A percentile compares a stretch with the other conserved stretches of the same genome.
Conservation (phyloP, 2,329 filamentous ascomycete genomes). For the Mycosphaerelloides madeirae region DNA sequence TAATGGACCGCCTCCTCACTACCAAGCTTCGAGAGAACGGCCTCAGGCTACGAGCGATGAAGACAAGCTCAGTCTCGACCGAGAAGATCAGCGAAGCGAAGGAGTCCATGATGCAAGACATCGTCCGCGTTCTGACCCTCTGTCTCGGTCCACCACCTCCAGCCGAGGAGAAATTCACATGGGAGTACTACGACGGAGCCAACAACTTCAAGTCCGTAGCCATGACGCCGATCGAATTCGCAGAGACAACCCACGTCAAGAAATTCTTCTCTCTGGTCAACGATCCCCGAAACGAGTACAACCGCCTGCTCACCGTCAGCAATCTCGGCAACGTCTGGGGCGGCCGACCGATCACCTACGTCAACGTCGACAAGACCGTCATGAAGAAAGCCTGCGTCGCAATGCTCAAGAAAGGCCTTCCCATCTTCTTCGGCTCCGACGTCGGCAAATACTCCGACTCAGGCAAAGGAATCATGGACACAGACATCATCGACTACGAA, state of each 20-base stretch:
- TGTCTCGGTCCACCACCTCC: conserved; percentile 74
- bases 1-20: conserved; percentile 70
- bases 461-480: conserved; percentile 71
- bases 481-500: conserved; percentile 69
- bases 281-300: conserved; percentile 73
- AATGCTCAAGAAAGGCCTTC: conserved; percentile 73
- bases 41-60: conserved; percentile 61
- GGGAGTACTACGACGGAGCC: conserved; percentile 71
- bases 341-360: conserved; percentile 69
- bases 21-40: conserved; percentile 85
- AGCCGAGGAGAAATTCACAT: conserved; percentile 65
- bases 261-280: conserved; percentile 77
- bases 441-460: conserved; percentile 76
- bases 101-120: conserved; percentile 70
- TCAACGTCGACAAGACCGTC: conserved; percentile 70
- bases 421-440: conserved; percentile 85
- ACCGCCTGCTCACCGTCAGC: conserved; percentile 68
- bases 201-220: conserved; percentile 59
- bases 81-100: conserved; percentile 53
- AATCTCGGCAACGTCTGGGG: conserved; percentile 78
- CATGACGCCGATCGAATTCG: conserved; percentile 66
- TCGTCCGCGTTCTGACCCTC: conserved; percentile 75
- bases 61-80: conserved; percentile 35
- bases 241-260: conserved; percentile 61
- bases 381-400: conserved; percentile 70